These are phyloP conservation scores for Candida krabiensis DNA, from an alignment of 805 yeast species.

Conservation along the genomic window DNA sequence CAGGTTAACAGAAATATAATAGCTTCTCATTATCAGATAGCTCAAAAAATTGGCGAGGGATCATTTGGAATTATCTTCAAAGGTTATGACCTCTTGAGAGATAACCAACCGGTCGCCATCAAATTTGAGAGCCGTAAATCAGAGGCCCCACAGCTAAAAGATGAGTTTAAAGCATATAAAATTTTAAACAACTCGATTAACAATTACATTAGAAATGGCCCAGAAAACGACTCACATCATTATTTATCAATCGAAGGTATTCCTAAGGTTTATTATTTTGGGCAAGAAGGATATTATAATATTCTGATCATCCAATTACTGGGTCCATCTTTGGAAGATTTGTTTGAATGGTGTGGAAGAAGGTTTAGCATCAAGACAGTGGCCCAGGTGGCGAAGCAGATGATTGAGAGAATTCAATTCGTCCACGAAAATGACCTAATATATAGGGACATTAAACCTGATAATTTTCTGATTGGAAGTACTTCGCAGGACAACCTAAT, in stretches of 20 bases:
- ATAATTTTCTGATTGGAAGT: constrained; percentile 75
- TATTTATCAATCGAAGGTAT: constrained; percentile 51
- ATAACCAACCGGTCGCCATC: constrained; percentile 64
- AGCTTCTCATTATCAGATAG: constrained; percentile 72
- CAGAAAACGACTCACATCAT: constrained; percentile 23
- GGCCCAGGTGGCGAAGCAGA: constrained; percentile 72
- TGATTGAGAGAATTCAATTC: constrained; percentile 70
- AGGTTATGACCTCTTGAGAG: constrained; percentile 70
- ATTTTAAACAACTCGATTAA: constrained; percentile 57
- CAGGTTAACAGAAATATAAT: constrained; percentile 32
- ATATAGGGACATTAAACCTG: constrained; percentile 82
- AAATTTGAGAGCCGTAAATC: constrained; percentile 79
- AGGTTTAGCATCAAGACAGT: constrained; percentile 70
- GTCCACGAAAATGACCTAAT: constrained; percentile 77
- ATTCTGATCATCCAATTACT: constrained; percentile 73
- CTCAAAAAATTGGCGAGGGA: constrained; percentile 85
- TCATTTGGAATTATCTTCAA: constrained; percentile 84
- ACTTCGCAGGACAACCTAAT: constrained; percentile 54
- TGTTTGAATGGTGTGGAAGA: constrained; percentile 87
- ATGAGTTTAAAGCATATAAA: constrained; percentile 77
- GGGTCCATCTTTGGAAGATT: constrained; percentile 83
- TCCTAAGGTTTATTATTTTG: constrained; percentile 83
- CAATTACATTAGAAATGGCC: constrained; percentile 27
- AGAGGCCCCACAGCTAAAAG: constrained; percentile 82
- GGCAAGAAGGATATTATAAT: constrained; percentile 82